phyloP scores from a whole-genome alignment of 1,284 basidiomycete genomes.

The Leccinum colubrinum region DNA sequence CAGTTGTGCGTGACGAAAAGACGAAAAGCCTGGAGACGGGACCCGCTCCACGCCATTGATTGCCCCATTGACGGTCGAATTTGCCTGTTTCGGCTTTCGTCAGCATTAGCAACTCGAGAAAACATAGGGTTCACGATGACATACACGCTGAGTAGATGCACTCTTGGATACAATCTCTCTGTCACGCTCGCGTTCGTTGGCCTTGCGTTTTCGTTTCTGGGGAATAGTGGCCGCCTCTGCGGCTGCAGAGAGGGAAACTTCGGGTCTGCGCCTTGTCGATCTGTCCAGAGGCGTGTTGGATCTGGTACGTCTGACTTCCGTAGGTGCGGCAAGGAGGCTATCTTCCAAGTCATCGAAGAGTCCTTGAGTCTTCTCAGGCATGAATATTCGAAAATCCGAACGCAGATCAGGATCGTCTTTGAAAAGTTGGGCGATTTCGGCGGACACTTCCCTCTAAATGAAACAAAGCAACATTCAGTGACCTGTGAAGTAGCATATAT shows the following conservation, averaged over 20 bases:
- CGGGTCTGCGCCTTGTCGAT: constrained; percentile 28
- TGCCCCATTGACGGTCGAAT: constrained; percentile 18
- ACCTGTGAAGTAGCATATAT: constrained; percentile 42
- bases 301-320: constrained; percentile 25
- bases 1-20: constrained; percentile 24
- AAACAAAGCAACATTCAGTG: constrained; percentile 27
- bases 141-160: constrained; percentile 26
- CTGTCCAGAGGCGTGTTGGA: constrained; percentile 28
- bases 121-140: constrained; percentile 6
- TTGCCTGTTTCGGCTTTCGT: constrained; percentile 24
- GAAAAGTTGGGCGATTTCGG: constrained; percentile 85
- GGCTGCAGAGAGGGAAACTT: constrained; percentile 31
- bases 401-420: constrained; percentile 87
- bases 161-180: constrained; percentile 26
- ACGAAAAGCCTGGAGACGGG: constrained; percentile 21
- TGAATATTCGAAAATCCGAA: constrained; percentile 89
- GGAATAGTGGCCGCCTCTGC: constrained; percentile 39
- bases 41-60: constrained; percentile 21
- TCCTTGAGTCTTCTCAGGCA: constrained; percentile 67
- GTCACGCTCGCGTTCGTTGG: constrained; percentile 37
- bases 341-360: constrained; percentile 46
- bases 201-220: constrained; percentile 65
- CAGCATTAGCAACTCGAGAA: constrained; percentile 4
- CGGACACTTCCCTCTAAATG: constrained; percentile 70
- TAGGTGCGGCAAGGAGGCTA: constrained; percentile 22